Percentiles rank a stretch among this genome's conserved stretches.
These are phyloP conservation scores for Clavulina sp. DNA, from an alignment of 768 basidiomycete species.

Conservation along the genomic window DNA sequence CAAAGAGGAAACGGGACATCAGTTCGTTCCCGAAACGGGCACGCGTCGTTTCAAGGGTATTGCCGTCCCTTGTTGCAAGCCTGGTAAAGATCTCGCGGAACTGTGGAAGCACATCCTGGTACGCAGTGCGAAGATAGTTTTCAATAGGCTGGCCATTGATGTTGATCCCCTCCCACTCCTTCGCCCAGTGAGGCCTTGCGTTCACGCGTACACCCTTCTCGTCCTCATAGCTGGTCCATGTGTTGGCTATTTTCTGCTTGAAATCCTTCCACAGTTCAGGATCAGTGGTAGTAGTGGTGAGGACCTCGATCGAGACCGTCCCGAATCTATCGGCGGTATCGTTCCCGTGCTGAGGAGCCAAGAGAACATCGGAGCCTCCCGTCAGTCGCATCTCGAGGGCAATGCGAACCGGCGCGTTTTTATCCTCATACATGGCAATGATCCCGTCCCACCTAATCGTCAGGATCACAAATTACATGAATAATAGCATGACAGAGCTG, in stretches of 20 bases:
- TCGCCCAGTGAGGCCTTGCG: constrained; percentile 18
- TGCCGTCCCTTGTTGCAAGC: not conserved
- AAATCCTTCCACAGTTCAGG: not conserved
- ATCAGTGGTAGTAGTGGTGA: not conserved
- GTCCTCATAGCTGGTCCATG: constrained; percentile 11
- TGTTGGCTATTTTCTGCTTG: not conserved
- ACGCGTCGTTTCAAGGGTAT: not conserved
- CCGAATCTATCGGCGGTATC: too few relatives aligned
- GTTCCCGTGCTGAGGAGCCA: constrained; percentile 14
- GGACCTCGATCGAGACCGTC: not conserved
- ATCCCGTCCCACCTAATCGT: constrained; percentile 8
- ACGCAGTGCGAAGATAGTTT: constrained; percentile 14
- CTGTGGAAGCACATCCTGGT: not conserved
- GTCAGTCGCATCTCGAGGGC: constrained; percentile 18
- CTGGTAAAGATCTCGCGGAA: not conserved
- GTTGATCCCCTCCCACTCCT: constrained; percentile 16
- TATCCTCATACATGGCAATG: constrained; percentile 5
- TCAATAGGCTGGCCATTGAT: constrained; percentile 14
- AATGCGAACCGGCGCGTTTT: constrained; percentile 14
- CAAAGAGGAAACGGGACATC: not conserved
- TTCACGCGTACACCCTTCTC: constrained; percentile 8
- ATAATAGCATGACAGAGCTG: too few relatives aligned
- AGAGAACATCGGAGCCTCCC: constrained; percentile 14
- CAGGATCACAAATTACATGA: constrained; percentile 16
- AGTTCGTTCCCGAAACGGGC: not conserved